These are phyloP conservation scores for Pseudogymnoascus sp. DNA, from an alignment of 2,329 filamentous ascomycete genomes.

Conservation along the genomic window DNA sequence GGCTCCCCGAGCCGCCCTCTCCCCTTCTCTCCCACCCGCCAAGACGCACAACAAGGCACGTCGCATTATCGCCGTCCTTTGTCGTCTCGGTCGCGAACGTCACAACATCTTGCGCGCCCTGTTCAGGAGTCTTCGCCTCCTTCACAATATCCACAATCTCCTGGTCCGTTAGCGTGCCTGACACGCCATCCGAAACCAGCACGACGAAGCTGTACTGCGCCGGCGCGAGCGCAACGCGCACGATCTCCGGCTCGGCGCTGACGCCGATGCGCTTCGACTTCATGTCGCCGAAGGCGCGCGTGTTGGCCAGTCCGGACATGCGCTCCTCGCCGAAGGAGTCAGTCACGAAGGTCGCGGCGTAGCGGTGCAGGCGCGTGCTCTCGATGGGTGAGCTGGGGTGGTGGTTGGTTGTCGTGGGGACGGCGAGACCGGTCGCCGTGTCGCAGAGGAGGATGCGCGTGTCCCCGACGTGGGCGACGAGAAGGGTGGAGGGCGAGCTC, in stretches of 20 bases:
- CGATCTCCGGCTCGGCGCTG: conserved; percentile 85
- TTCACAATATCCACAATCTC: conserved; percentile 96
- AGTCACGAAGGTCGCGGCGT: conserved; percentile 79
- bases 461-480: conserved; percentile 89
- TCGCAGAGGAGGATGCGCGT: conserved; percentile 86
- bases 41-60: conserved; percentile 58
- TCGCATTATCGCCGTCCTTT: conserved; percentile 57
- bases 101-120: conserved; percentile 72
- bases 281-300: conserved; percentile 89
- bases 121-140: conserved; percentile 83
- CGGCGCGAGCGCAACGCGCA: conserved; percentile 67
- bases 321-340: conserved; percentile 97
- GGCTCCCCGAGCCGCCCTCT: conserved; percentile 80
- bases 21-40: conserved; percentile 65
- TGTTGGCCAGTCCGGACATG: conserved; percentile 88
- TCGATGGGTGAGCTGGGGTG: conserved; percentile 85
- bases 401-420: conserved; percentile 82
- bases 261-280: conserved; percentile 87
- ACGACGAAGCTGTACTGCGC: conserved; percentile 87
- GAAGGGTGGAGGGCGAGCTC: conserved; percentile 69
- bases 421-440: conserved; percentile 70
- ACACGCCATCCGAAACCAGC: conserved; percentile 82
- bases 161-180: conserved; percentile 78
- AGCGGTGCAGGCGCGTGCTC: conserved; percentile 74
- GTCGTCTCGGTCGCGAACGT: conserved; percentile 79